These are phyloP conservation scores for Tricholoma saponaceum DNA, from an alignment of 768 basidiomycete species.

Conservation along the genomic window DNA sequence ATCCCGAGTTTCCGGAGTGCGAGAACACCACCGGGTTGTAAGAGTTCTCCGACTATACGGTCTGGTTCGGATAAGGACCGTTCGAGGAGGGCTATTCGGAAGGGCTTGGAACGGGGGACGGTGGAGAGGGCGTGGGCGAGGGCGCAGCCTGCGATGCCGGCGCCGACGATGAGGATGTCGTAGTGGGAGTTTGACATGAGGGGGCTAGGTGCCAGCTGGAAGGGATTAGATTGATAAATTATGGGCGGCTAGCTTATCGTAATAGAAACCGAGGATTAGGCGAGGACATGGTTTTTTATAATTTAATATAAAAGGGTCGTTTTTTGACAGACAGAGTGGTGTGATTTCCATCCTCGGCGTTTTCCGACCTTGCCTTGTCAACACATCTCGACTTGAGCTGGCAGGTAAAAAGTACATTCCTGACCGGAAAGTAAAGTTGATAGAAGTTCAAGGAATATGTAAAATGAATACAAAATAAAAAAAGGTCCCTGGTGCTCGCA, in stretches of 20 bases:
- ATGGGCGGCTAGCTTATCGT: too few species aligned
- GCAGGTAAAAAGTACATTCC: too few species aligned
- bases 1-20: slow-evolving; percentile 76
- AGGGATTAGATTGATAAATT: too few species aligned
- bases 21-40: slow-evolving; percentile 88
- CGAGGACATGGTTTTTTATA: neutral
- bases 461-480: too few species aligned
- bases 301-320: neutral
- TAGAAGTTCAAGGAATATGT: too few species aligned
- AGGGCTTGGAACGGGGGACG: slow-evolving; percentile 47
- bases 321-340: neutral
- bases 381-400: too few species aligned
- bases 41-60: slow-evolving; percentile 80
- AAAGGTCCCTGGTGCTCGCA: too few species aligned
- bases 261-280: neutral
- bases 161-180: neutral
- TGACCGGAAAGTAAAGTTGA: too few species aligned
- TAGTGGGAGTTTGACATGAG: neutral
- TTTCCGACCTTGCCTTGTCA: too few species aligned
- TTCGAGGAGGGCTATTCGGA: slow-evolving; percentile 83
- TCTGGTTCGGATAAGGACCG: slow-evolving; percentile 91
- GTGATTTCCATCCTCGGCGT: neutral
- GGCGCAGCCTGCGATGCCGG: neutral
- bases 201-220: neutral
- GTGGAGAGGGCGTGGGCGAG: slow-evolving; percentile 63